Percentiles rank a stretch among this genome's conserved stretches.
These are phyloP conservation scores for Euphorbia lathyris DNA, from an alignment of 345 rosid species.

Conservation along the genomic window DNA sequence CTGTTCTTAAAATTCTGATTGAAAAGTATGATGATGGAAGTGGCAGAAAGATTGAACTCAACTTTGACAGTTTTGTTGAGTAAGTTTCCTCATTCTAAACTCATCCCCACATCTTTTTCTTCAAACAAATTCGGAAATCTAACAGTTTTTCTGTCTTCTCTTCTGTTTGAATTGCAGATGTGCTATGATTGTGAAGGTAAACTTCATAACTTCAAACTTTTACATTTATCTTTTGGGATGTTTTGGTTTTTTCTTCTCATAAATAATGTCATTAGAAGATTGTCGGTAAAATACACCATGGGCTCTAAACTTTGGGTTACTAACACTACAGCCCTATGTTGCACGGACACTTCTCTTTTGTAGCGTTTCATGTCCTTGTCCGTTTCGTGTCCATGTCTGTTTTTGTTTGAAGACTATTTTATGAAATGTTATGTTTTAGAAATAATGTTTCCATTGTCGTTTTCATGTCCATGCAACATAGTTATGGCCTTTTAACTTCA, in stretches of 20 bases:
- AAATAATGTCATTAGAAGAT: not conserved
- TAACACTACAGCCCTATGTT: too few species aligned
- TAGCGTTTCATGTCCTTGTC: too few species aligned
- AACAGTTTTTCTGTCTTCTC: not conserved
- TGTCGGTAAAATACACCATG: not conserved
- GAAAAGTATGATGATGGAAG: conserved; percentile 53
- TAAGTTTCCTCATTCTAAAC: conserved; percentile 28
- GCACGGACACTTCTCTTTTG: too few species aligned
- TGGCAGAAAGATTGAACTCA: conserved; percentile 42
- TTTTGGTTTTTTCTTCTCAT: not conserved
- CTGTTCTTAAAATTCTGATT: conserved; percentile 52
- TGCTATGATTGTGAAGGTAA: conserved; percentile 72
- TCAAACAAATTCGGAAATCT: not conserved
- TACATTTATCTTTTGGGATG: not conserved
- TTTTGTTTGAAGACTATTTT: too few species aligned
- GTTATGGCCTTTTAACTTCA: too few species aligned
- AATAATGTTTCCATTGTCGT: too few species aligned
- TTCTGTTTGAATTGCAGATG: conserved; percentile 45
- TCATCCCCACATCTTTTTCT: not conserved
- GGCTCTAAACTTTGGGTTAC: too few species aligned
- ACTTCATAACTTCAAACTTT: conserved; percentile 2
- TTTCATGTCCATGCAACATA: too few species aligned
- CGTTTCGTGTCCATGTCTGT: too few species aligned
- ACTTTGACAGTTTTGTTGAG: conserved; percentile 66
- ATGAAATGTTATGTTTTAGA: too few species aligned